Conservation (phyloP, 495 filamentous ascomycete genomes). For the Penicillium subrubescens region DNA sequence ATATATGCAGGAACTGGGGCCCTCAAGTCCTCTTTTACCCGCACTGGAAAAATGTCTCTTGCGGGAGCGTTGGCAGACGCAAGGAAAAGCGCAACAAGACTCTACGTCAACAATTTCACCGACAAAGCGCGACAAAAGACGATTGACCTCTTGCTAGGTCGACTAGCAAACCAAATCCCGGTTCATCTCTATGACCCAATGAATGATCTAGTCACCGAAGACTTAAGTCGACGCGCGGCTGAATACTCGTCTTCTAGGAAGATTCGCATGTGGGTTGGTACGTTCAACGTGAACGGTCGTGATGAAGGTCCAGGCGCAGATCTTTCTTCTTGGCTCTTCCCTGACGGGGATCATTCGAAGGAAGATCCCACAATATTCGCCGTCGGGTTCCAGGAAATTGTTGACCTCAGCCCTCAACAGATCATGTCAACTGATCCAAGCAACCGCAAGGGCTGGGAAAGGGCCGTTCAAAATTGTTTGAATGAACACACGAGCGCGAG, state of each 20-base stretch:
- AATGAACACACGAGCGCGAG: slow-evolving; percentile 65
- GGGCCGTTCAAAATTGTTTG: slow-evolving; percentile 72
- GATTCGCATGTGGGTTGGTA: slow-evolving; percentile 76
- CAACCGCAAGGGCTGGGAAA: slow-evolving; percentile 83
- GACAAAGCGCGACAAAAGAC: slow-evolving; percentile 93
- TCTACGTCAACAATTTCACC: slow-evolving; percentile 97
- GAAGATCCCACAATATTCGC: slow-evolving; percentile 63
- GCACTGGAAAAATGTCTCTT: slow-evolving; percentile 92
- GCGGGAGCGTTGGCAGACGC: slow-evolving; percentile 94
- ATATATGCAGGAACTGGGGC: slow-evolving; percentile 98
- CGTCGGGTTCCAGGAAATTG: slow-evolving; percentile 96
- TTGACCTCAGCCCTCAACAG: slow-evolving; percentile 93
- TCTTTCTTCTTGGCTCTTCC: slow-evolving; percentile 79
- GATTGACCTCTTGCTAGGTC: slow-evolving; percentile 87
- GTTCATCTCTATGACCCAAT: slow-evolving; percentile 91
- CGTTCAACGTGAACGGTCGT: slow-evolving; percentile 92
- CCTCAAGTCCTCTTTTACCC: slow-evolving; percentile 93
- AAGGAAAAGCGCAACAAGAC: slow-evolving; percentile 86
- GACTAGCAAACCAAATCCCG: slow-evolving; percentile 77
- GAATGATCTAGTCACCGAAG: slow-evolving; percentile 80
- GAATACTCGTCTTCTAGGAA: slow-evolving; percentile 57
- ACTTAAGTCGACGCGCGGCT: slow-evolving; percentile 62
- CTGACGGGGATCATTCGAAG: slow-evolving; percentile 48
- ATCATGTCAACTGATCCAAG: slow-evolving; percentile 98
- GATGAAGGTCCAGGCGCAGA: slow-evolving; percentile 75